phyloP scores from a whole-genome alignment of 768 basidiomycete species.

The Hygrophorus pudorinus region DNA sequence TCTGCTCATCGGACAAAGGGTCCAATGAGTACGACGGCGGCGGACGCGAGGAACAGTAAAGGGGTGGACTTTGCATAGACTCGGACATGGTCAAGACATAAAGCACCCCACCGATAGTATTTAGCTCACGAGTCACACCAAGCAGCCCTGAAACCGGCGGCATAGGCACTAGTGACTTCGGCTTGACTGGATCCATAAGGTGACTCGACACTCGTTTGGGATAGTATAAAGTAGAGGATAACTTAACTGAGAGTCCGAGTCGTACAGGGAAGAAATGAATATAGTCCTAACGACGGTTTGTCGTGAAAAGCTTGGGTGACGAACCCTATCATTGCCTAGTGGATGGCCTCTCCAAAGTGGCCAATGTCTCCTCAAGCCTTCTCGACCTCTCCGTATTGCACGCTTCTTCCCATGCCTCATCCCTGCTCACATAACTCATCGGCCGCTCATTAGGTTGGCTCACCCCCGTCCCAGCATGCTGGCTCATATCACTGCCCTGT shows the following conservation, averaged over 20 bases:
- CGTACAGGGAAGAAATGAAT: neutral
- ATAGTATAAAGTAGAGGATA: too few species aligned
- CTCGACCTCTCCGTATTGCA: conserved; percentile 43
- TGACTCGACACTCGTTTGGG: too few species aligned
- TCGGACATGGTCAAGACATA: conserved; percentile 5
- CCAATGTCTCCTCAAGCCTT: conserved; percentile 46
- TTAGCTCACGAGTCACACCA: too few species aligned
- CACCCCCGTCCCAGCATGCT: conserved; percentile 19
- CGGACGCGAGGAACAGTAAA: conserved; percentile 43
- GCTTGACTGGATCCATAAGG: too few species aligned
- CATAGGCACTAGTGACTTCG: too few species aligned
- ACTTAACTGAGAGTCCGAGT: too few species aligned
- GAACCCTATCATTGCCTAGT: conserved; percentile 8
- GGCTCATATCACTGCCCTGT: conserved; percentile 22
- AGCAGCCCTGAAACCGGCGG: too few species aligned
- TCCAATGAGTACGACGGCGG: conserved; percentile 50
- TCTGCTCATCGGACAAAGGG: conserved; percentile 40
- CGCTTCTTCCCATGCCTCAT: conserved; percentile 48
- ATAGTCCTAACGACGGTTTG: neutral
- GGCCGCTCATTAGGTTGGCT: conserved; percentile 30
- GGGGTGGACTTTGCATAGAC: conserved; percentile 27
- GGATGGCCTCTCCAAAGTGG: conserved; percentile 28
- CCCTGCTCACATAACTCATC: conserved; percentile 43
- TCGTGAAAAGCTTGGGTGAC: neutral
- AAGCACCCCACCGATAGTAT: too few species aligned